phyloP scores from a whole-genome alignment of 1,284 basidiomycete species.

The Austropuccinia psidii region DNA sequence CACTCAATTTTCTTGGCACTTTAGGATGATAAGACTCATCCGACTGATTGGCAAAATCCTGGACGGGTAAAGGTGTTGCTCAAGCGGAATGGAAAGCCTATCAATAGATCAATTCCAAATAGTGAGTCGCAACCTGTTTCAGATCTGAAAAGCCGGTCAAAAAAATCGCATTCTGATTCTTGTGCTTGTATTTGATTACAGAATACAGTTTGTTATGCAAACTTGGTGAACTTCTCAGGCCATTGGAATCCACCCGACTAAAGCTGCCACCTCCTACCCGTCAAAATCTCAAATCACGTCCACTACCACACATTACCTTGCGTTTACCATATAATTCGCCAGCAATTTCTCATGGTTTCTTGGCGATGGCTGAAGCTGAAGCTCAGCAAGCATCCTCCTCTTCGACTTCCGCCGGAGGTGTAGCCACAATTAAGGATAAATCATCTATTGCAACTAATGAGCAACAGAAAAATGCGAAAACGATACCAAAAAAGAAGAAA shows the following conservation, averaged over 20 bases:
- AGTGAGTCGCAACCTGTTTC: slow-evolving; percentile 55
- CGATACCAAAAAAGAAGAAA: slow-evolving; percentile 3
- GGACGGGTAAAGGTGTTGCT: slow-evolving; percentile 70
- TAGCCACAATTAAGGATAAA: not conserved
- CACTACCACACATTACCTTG: slow-evolving; percentile 54
- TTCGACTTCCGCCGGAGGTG: not conserved
- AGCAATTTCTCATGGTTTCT: slow-evolving; percentile 61
- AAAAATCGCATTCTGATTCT: not conserved
- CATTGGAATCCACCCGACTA: not conserved
- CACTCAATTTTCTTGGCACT: not conserved
- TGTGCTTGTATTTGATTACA: not conserved
- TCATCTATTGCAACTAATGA: not conserved
- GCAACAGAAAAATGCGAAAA: not conserved
- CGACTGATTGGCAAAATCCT: slow-evolving; percentile 86
- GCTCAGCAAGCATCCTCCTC: slow-evolving; percentile 55
- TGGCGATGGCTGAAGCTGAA: slow-evolving; percentile 68
- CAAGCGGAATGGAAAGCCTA: slow-evolving; percentile 66
- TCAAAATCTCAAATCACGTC: slow-evolving; percentile 42
- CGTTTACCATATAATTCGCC: slow-evolving; percentile 62
- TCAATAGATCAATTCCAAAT: slow-evolving; percentile 66
- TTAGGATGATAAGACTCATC: slow-evolving; percentile 67
- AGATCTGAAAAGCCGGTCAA: not conserved
- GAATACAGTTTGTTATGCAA: slow-evolving; percentile 6
- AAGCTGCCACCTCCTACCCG: not conserved
- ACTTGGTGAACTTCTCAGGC: slow-evolving; percentile 3